A percentile compares a stretch with the other conserved stretches of the same genome.
Conservation (phyloP, 257 asterid genomes). For the Ilex aquifolium region DNA sequence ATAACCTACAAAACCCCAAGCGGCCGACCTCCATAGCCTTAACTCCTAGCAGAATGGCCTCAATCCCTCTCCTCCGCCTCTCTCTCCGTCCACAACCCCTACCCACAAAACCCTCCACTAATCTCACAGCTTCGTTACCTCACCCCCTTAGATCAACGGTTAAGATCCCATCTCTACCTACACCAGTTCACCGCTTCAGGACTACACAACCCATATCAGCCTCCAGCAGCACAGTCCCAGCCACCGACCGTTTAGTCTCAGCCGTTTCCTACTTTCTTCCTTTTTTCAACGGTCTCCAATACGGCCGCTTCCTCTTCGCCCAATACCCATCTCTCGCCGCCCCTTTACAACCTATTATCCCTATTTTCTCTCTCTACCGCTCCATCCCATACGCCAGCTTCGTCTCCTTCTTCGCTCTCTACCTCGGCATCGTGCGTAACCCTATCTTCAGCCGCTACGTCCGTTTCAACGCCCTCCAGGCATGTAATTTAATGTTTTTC, state of each 20-base stretch:
- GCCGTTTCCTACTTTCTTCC: constrained; percentile 90
- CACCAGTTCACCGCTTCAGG: no score
- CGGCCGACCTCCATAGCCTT: no score
- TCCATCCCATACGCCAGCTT: constrained; percentile 83
- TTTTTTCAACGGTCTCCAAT: constrained; percentile 79
- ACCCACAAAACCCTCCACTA: constrained; percentile 5
- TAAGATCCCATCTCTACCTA: no score
- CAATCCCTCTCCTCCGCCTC: constrained; percentile 55
- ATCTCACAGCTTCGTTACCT: no score
- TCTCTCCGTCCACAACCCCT: constrained; percentile 20
- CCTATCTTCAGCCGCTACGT: constrained; percentile 59
- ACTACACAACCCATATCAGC: constrained; percentile 3
- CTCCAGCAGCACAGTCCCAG: constrained; percentile 61
- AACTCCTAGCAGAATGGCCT: constrained; percentile 44
- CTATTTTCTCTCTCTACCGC: constrained; percentile 71
- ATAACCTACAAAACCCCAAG: no score
- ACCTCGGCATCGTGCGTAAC: constrained; percentile 70
- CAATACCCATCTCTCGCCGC: constrained; percentile 59
- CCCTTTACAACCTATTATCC: constrained; percentile 76
- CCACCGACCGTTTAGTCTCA: constrained; percentile 82
- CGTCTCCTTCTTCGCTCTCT: constrained; percentile 77
- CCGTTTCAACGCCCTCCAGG: constrained; percentile 84
- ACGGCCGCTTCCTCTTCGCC: constrained; percentile 79
- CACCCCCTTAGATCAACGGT: no score
- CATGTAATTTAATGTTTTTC: neutral